Percentiles rank a stretch among this genome's conserved stretches.
phyloP scores from a whole-genome alignment of 192 early-diverging fungal genomes.

The Mortierella alpina region DNA sequence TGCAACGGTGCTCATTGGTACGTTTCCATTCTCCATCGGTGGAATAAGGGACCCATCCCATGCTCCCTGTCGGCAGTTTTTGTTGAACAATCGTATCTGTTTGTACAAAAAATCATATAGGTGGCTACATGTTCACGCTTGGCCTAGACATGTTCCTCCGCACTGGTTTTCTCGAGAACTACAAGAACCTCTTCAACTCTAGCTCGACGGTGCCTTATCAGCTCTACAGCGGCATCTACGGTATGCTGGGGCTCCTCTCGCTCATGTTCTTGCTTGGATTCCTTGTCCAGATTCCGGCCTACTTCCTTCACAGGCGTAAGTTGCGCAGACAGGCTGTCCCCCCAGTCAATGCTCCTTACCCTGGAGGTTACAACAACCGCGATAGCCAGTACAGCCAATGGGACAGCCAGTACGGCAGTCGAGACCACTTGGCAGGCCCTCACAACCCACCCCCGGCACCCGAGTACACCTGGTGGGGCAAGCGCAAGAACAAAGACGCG shows the following conservation, averaged over 20 bases:
- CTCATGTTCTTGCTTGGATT: constrained; percentile 25
- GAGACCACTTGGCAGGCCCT: constrained; percentile 7
- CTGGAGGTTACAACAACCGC: neutral
- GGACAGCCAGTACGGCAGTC: constrained; percentile 17
- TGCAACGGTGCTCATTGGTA: constrained; percentile 29
- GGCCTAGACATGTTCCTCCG: constrained; percentile 33
- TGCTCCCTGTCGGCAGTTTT: neutral
- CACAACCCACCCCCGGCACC: neutral
- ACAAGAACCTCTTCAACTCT: constrained; percentile 22
- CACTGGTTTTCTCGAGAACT: constrained; percentile 32
- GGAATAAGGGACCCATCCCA: neutral
- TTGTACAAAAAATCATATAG: neutral
- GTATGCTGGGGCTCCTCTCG: constrained; percentile 30
- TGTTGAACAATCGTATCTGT: neutral
- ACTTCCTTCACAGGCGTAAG: constrained; percentile 14
- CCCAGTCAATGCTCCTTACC: constrained; percentile 5
- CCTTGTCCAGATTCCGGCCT: constrained; percentile 24
- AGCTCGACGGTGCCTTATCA: constrained; percentile 9
- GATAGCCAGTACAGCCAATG: constrained; percentile 9
- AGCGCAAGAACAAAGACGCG: constrained; percentile 10
- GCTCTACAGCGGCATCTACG: constrained; percentile 26
- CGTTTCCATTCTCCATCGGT: neutral
- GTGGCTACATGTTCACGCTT: constrained; percentile 33
- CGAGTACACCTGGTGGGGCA: constrained; percentile 28
- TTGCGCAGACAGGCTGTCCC: constrained; percentile 6